phyloP scores from a whole-genome alignment of 129 eudicot species.

The Solidago caesia region DNA sequence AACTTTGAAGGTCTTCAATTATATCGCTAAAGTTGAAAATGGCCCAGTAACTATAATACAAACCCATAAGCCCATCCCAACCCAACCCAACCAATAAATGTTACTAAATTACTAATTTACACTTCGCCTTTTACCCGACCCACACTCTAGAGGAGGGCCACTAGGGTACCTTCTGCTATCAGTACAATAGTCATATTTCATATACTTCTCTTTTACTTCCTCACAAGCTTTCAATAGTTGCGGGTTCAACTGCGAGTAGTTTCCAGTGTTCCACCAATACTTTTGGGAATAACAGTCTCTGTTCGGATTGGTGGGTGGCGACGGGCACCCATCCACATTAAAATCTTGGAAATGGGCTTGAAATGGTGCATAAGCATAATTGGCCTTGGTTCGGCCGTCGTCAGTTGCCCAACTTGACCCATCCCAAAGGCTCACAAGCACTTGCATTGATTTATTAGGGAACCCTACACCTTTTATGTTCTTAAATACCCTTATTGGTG shows the following conservation, averaged over 20 bases:
- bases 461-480: slow-evolving; percentile 57
- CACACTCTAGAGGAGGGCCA: slow-evolving; percentile 57
- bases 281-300: slow-evolving; percentile 32
- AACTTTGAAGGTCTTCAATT: no score
- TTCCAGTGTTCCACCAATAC: slow-evolving; percentile 55
- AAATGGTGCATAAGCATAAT: slow-evolving; percentile 50
- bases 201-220: slow-evolving; percentile 32
- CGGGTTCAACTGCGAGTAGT: slow-evolving; percentile 29
- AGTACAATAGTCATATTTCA: slow-evolving; percentile 66
- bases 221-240: slow-evolving; percentile 29
- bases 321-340: slow-evolving; percentile 43
- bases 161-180: slow-evolving; percentile 44
- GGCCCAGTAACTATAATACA: neutral
- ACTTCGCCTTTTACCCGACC: slow-evolving; percentile 6
- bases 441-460: slow-evolving; percentile 56
- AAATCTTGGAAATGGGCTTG: slow-evolving; percentile 47
- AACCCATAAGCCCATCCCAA: neutral
- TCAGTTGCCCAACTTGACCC: slow-evolving; percentile 67
- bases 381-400: slow-evolving; percentile 46
- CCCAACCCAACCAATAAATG: neutral
- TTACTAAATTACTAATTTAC: slow-evolving; percentile 9
- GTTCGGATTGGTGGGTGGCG: neutral
- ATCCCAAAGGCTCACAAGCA: slow-evolving; percentile 63
- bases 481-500: slow-evolving; percentile 71
- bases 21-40: neutral